phyloP scores from a whole-genome alignment of 805 yeast species.

The Suhomyces sp. region DNA sequence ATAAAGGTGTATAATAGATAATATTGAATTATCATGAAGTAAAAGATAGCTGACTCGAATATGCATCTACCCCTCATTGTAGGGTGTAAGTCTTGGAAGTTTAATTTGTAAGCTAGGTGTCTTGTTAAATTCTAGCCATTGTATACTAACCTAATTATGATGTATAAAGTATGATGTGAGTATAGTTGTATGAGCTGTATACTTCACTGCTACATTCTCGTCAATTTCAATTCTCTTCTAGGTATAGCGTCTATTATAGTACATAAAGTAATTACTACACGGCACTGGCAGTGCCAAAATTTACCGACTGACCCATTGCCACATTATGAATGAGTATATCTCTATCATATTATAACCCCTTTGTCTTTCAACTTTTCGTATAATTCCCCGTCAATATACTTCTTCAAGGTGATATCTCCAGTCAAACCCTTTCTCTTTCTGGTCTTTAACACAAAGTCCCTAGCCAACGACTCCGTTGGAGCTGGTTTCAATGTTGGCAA shows the following conservation, averaged over 20 bases:
- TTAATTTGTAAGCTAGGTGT: no score
- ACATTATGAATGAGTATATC: not conserved
- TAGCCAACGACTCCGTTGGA: slow-evolving; percentile 61
- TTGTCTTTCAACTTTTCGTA: slow-evolving; percentile 50
- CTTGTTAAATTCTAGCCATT: no score
- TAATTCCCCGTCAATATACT: slow-evolving; percentile 63
- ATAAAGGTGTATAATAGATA: not conserved
- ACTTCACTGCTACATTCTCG: no score
- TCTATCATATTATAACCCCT: slow-evolving; percentile 29
- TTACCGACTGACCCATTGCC: not conserved
- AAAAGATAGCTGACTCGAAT: not conserved
- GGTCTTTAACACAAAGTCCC: slow-evolving; percentile 88
- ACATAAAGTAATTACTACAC: not conserved
- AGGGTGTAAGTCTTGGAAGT: no score
- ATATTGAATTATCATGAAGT: not conserved
- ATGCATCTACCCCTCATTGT: no score
- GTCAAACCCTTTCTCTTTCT: slow-evolving; percentile 82
- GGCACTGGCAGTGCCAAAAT: not conserved
- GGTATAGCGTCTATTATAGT: not conserved
- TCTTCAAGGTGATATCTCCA: slow-evolving; percentile 57
- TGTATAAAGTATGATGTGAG: no score
- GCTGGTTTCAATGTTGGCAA: slow-evolving; percentile 78
- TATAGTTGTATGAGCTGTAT: no score
- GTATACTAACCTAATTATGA: no score
- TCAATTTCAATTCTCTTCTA: not conserved